Evolutionary conservation across 2,329 filamentous ascomycete genomes (phyloP), one percentile per base, ranked within the genome.

Genomic region (Xylariaceae sp.): DNA sequence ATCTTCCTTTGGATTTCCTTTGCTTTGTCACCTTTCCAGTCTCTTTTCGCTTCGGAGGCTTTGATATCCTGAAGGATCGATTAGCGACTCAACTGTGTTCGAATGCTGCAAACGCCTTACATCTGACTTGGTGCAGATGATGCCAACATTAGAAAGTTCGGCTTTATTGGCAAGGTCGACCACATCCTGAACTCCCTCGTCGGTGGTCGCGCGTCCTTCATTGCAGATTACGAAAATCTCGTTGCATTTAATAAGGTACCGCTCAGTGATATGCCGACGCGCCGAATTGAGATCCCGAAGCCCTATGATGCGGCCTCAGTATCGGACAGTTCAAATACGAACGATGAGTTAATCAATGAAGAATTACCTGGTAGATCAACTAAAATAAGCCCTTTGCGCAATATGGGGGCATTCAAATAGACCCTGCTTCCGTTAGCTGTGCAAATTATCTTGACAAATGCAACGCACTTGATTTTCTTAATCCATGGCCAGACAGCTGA

Each of bases 241-340:
- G 47, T 80, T 58, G 48, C 76, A 79, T 31, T 71, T 38, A 1
- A 72, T 57, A 1, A 79, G 42, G 48, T 77, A 78, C 0, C 70
- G 66, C 50, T 79, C 75, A 0, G 76, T 76, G 14, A 77, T 71
- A 18, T 60, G 64, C 33, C 67, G 61, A 3, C 76, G 67, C 11
- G 75, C 75, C 3, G 69, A 64, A 55, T 79, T 79, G 22, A 72
- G 49, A 58, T 79, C 76, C 1, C 72, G 74, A 9, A 79, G 71
- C 0, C 76, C 75, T 75, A 36, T 16, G 10, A 5, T 38, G 16
- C 13, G 34, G 34, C 13, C 5, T 38, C 16, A 38, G 34, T 16
- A 36, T 13, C 9, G 43, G 13, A 10, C 6, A 3, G 2, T 13
- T 19, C 2, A 44, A 31, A 33, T 18, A 33, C 22, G 0, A 33